These are phyloP conservation scores for Oryza punctata DNA, from an alignment of 176 grass and related monocot genomes.

Conservation along the genomic window DNA sequence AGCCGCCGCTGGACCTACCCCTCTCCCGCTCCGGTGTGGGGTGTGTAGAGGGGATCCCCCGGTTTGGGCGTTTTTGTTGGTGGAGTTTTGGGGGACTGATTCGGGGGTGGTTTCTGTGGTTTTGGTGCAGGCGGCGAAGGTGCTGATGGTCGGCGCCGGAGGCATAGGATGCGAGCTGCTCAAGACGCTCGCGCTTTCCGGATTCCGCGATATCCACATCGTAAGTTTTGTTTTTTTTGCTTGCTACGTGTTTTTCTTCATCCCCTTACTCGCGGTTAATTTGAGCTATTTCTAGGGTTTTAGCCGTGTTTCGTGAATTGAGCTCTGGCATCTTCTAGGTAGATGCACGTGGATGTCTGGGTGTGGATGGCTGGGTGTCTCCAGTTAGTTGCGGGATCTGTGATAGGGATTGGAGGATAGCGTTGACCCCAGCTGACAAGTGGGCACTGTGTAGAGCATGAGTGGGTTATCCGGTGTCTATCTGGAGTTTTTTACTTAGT, in stretches of 20 bases:
- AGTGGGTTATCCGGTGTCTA: background rate
- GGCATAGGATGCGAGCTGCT: slow-evolving; percentile 99
- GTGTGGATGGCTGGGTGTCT: background rate
- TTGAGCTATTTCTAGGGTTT: slow-evolving; percentile 18
- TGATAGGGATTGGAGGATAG: slow-evolving; percentile 18
- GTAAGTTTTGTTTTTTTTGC: slow-evolving; percentile 38
- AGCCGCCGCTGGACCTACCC: background rate
- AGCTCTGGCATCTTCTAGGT: background rate
- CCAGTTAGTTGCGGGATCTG: slow-evolving; percentile 34
- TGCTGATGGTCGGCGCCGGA: slow-evolving; percentile 96
- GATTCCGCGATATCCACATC: slow-evolving; percentile 92
- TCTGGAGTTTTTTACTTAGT: background rate
- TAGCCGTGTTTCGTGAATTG: background rate
- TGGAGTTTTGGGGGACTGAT: slow-evolving; percentile 28
- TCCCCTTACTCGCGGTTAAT: background rate
- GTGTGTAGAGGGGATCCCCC: slow-evolving; percentile 1
- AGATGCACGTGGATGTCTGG: background rate
- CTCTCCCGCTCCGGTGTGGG: background rate
- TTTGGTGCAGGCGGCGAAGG: slow-evolving; percentile 71
- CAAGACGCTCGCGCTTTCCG: slow-evolving; percentile 95
- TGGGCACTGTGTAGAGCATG: background rate
- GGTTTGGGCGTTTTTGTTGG: background rate
- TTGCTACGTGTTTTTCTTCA: background rate
- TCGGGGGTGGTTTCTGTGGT: background rate
- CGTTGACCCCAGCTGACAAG: slow-evolving; percentile 18